phyloP scores from a whole-genome alignment of 768 basidiomycete genomes.

The Solioccasus polychromus region DNA sequence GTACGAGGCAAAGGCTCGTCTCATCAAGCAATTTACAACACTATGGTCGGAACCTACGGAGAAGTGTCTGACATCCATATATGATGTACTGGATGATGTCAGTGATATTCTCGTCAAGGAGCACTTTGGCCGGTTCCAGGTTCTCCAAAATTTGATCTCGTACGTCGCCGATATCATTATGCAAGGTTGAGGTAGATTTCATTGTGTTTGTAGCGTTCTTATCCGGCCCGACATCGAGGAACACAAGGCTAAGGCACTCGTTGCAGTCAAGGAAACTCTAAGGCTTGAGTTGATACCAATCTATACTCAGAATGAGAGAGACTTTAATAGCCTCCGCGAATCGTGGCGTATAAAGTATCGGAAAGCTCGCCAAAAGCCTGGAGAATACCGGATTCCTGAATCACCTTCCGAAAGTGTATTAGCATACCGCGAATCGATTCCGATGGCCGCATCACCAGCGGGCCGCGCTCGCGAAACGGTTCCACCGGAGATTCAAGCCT shows the following conservation, averaged over 20 bases:
- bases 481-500: conserved; percentile 6
- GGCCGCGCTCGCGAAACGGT: conserved; percentile 3
- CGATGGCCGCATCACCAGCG: too few relatives aligned
- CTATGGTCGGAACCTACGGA: conserved; percentile 37
- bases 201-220: conserved; percentile 21
- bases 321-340: conserved; percentile 17
- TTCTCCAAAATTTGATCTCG: conserved; percentile 36
- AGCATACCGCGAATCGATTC: too few relatives aligned
- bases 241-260: conserved; percentile 21
- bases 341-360: conserved; percentile 28
- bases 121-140: conserved; percentile 41
- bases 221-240: conserved; percentile 29
- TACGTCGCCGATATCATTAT: conserved; percentile 18
- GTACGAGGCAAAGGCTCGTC: conserved; percentile 36
- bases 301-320: conserved; percentile 37
- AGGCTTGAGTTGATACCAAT: conserved; percentile 37
- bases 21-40: conserved; percentile 34
- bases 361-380: conserved; percentile 3
- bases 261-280: conserved; percentile 33
- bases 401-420: too few relatives aligned
- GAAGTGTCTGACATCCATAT: conserved; percentile 34
- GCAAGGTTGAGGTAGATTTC: background rate
- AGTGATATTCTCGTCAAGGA: conserved; percentile 27
- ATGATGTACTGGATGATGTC: conserved; percentile 29
- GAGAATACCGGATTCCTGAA: background rate